Evolutionary conservation across 2,329 filamentous ascomycete genomes (phyloP).

Genomic region (Albifimbria verrucaria): DNA sequence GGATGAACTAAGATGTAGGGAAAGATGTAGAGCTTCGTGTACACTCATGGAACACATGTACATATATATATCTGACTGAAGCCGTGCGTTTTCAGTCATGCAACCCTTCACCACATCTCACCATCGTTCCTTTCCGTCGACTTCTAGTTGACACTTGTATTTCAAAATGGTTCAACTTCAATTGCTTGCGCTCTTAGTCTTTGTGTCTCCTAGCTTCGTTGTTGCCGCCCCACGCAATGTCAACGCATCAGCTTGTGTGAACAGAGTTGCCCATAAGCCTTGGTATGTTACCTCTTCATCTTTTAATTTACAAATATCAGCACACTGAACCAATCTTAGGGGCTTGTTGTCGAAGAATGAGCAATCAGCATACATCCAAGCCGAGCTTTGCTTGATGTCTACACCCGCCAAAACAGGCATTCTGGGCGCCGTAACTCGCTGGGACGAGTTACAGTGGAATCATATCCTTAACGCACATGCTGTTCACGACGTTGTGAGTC

Average conservation of each 20-base stretch:
- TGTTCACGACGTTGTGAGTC: neutral
- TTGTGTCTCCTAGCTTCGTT: no score
- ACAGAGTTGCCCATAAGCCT: neutral
- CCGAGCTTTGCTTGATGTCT: neutral
- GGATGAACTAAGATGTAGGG: no score
- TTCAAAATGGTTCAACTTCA: no score
- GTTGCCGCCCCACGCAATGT: no score
- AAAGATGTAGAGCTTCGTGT: no score
- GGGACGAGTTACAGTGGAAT: constrained; percentile 1
- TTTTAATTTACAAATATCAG: neutral
- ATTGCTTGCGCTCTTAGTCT: no score
- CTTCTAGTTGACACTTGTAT: no score
- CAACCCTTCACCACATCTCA: no score
- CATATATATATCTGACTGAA: no score
- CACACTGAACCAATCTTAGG: neutral
- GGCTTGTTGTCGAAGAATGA: neutral
- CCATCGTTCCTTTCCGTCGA: no score
- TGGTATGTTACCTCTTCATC: neutral
- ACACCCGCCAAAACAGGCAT: neutral
- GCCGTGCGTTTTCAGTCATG: no score
- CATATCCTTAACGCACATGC: neutral
- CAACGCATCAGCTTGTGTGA: neutral
- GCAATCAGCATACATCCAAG: neutral
- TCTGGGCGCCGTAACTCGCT: neutral
- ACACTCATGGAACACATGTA: no score